Evolutionary conservation across 768 basidiomycete genomes (phyloP).

Genomic region (Lepiota venenata): DNA sequence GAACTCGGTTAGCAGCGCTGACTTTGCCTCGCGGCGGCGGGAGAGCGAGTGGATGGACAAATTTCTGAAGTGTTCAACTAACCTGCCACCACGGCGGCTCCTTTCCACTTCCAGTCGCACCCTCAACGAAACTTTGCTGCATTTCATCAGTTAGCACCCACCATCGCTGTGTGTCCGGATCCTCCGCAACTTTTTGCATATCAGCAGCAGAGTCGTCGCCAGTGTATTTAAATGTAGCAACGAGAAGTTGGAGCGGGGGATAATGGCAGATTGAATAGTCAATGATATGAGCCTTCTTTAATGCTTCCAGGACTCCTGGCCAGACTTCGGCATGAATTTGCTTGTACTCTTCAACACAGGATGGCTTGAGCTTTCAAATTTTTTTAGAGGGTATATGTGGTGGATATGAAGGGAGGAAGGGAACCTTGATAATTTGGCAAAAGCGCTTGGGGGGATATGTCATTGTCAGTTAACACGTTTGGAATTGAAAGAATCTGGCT

Average conservation of each 20-base stretch:
- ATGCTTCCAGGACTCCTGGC: constrained; percentile 64
- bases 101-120: constrained; percentile 64
- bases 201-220: constrained; percentile 63
- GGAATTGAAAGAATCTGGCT: too few species aligned
- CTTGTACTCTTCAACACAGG: constrained; percentile 48
- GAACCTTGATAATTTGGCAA: constrained; percentile 72
- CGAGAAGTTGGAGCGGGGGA: constrained; percentile 58
- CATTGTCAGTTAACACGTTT: neutral
- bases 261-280: constrained; percentile 80
- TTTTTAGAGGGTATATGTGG: neutral
- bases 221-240: constrained; percentile 77
- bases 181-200: constrained; percentile 61
- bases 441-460: constrained; percentile 42
- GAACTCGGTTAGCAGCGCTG: too few species aligned
- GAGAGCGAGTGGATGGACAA: too few species aligned
- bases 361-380: constrained; percentile 49
- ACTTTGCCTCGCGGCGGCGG: too few species aligned
- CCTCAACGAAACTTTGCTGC: constrained; percentile 75
- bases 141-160: constrained; percentile 74
- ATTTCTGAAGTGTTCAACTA: constrained; percentile 13
- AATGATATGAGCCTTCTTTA: constrained; percentile 57
- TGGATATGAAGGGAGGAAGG: neutral
- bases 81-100: constrained; percentile 74
- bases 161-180: constrained; percentile 72
- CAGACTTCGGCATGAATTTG: constrained; percentile 61